Conservation (phyloP, 148 eudicot genomes). For the Gaultheria prostrata region DNA sequence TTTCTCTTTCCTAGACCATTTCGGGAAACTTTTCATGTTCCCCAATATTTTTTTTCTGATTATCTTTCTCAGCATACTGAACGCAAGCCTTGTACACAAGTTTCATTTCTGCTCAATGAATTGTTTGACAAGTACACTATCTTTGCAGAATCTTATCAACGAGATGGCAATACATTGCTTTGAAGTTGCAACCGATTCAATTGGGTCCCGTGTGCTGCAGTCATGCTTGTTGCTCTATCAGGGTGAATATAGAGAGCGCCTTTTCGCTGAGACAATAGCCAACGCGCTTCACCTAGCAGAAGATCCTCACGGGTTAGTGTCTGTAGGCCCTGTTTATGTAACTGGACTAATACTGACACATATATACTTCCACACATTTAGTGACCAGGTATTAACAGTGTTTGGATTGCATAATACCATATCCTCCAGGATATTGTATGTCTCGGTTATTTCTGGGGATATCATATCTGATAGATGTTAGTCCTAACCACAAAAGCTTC, state of each 20-base stretch:
- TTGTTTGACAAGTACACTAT: neutral
- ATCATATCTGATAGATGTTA: no score
- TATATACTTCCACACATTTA: neutral
- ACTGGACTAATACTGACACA: neutral
- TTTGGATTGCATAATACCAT: no score
- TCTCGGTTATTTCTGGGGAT: no score
- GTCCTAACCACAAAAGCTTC: no score
- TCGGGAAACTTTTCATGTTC: no score
- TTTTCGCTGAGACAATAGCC: conserved; percentile 30
- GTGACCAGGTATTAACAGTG: no score
- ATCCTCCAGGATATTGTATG: no score
- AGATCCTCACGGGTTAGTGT: conserved; percentile 50
- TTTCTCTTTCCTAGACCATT: no score
- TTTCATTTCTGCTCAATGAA: neutral
- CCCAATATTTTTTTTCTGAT: no score
- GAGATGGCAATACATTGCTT: conserved; percentile 37
- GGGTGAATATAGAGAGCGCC: conserved; percentile 31
- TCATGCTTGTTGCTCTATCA: conserved; percentile 36
- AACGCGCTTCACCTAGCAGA: conserved; percentile 40
- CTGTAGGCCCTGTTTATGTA: neutral
- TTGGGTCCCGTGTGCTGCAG: conserved; percentile 58
- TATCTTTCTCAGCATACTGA: no score
- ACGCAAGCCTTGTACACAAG: neutral
- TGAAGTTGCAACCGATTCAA: conserved; percentile 41
- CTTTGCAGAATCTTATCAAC: conserved; percentile 37